Evolutionary conservation across 768 basidiomycete species (phyloP), one percentile per base, ranked within the genome.

Genomic region (Amyloporia xantha): DNA sequence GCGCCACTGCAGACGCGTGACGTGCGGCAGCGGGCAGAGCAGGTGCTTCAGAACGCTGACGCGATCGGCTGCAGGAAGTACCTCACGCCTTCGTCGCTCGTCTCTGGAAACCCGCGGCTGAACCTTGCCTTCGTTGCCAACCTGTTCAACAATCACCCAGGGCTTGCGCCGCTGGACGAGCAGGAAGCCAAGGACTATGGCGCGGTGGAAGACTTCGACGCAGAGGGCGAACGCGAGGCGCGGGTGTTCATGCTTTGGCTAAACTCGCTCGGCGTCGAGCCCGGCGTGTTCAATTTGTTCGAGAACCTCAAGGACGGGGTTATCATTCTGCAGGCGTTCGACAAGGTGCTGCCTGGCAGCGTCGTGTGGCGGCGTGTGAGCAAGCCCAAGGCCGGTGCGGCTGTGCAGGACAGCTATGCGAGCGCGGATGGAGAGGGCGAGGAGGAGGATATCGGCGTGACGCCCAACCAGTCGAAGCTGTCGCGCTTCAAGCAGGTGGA

Each of bases 51-150:
- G 71, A 96, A 96, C 60, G 96, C 96, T 11, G 95, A 85, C 48
- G 74, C 72, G 47, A 98, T 99, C 56, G 90, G 88, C 27, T 99
- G 96, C 71, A 77, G 95, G 58, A 95, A 96, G 64, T 99, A 94
- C 72, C 78, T 99, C 19, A 94, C 95, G 0, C 82, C 90, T 0
- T 84, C 89, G 1, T 89, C 96, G 6, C 82, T 99, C 50, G 78
- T 97, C 24, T 72, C 91, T 2, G 96, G 96, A 17, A 99, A 99
- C 65, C 94, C 93, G 9, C 91, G 94, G 57, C 79, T 99, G 39
- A 99, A 99, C 68, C 86, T 99, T 48, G 92, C 92, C 12, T 99
- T 98, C 64, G 95, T 97, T 51, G 96, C 96, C 35, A 95, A 98
- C 68, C 78, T 99, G 47, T 99, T 99, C 80, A 99, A 99, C 73